Base-by-base conservation (phyloP, 805 yeast species). In the Cyberlindnera misumaiensis region DNA sequence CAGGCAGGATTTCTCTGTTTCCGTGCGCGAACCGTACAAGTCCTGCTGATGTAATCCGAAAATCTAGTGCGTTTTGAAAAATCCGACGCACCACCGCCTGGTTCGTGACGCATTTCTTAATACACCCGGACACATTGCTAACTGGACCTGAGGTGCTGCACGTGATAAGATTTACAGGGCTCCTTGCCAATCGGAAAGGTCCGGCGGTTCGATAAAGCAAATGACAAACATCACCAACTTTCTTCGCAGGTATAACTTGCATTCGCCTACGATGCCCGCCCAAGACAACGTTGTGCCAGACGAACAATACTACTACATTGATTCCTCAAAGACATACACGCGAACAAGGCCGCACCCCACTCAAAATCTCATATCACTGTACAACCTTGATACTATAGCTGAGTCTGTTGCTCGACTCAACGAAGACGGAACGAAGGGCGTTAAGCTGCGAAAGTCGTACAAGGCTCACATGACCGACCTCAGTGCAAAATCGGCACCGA, bases 391-490 rank as follows among this genome's bases (percentile, higher is more conserved):
- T 29, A 72, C 70, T 2, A 64, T 89, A 11, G 84, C 96, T 1
- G 68, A 74, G 39, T 80, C 95, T 4, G 81, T 93, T 31, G 95
- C 96, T 1, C 73, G 98, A 53, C 72, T 81, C 10, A 88, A 85
- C 52, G 80, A 87, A 3, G 94, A 83, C 52, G 96, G 96, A 0
- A 73, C 93, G 1, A 88, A 85, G 49, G 96, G 96, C 39, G 88
- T 88, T 28, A 93, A 93, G 62, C 72, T 93, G 39, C 73, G 98
- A 51, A 93, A 93, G 62, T 87, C 97, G 0, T 93, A 93, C 63
- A 93, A 93, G 59, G 88, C 89, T 47, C 97, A 90, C 57, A 83
- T 93, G 11, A 69, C 73, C 28, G 97, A 89, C 49, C 65, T 93
- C 22, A 84, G 96, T 0, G 97, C 89, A 2, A 81, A 80, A 53